Evolutionary conservation across 495 filamentous ascomycete species (phyloP), one percentile per base, ranked within the genome.

Genomic region (Penicillium turbatum): DNA sequence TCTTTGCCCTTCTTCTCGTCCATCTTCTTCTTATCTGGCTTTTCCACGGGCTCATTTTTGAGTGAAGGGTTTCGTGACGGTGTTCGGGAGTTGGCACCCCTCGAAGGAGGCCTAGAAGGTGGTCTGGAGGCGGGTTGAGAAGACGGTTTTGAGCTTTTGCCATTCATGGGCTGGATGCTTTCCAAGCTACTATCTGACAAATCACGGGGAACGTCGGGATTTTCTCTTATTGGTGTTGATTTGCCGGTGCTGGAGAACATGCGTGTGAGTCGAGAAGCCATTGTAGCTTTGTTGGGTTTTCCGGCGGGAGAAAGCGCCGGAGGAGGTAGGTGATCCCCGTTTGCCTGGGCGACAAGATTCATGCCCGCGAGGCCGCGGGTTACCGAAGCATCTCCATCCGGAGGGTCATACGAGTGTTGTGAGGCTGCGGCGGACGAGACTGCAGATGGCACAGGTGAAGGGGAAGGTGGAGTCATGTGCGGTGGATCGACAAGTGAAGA

Each of bases 221-320:
- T 60, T 39, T 72, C 63, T 27, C 66, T 70, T 4, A 57, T 62
- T 19, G 66, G 63, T 21, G 66, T 61, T 34, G 47, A 41, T 51
- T 68, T 78, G 36, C 61, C 69, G 2, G 63, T 68, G 48, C 53
- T 66, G 38, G 77, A 74, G 68, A 85, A 85, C 79, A 85, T 85
- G 57, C 82, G 78, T 45, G 80, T 79, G 34, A 85, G 55, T 34
- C 82, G 81, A 59, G 78, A 65, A 38, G 79, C 79, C 74, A 84
- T 81, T 26, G 75, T 80, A 3, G 77, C 70, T 64, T 69, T 81
- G 38, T 76, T 63, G 7, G 69, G 59, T 53, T 74, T 71, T 36
- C 69, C 53, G 56, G 70, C 55, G 15, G 66, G 62, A 32, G 72
- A 72, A 30, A 62, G 49, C 35, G 62, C 48, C 35, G 61, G 47